Evolutionary conservation across 768 basidiomycete genomes (phyloP).

Genomic region (Clavaria fumosa): DNA sequence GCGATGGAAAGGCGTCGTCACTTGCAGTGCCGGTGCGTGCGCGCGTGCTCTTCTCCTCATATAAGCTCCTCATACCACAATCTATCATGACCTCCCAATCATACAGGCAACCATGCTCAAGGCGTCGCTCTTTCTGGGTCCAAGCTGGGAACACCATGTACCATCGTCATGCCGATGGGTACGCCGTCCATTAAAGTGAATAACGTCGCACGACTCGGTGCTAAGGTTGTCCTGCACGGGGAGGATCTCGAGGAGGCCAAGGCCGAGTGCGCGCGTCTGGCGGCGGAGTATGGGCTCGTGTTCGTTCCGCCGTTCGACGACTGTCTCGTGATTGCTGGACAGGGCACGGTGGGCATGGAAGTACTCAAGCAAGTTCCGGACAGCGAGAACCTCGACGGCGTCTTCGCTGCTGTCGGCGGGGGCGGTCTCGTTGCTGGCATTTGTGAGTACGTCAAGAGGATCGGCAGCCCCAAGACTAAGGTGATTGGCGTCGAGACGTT

Average conservation of each 20-base stretch:
- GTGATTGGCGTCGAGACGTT: slow-evolving; percentile 87
- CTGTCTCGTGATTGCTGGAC: slow-evolving; percentile 91
- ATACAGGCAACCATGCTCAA: slow-evolving; percentile 91
- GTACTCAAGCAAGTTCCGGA: slow-evolving; percentile 78
- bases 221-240: slow-evolving; percentile 88
- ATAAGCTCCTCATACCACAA: slow-evolving; percentile 1
- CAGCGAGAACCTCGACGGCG: slow-evolving; percentile 61
- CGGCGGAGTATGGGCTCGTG: slow-evolving; percentile 54
- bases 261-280: slow-evolving; percentile 80
- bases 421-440: slow-evolving; percentile 90
- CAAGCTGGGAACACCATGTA: slow-evolving; percentile 79
- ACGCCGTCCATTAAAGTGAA: slow-evolving; percentile 94
- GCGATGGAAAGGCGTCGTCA: slow-evolving; percentile 93
- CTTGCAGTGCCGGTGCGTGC: slow-evolving; percentile 93
- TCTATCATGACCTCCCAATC: not conserved
- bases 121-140: slow-evolving; percentile 93
- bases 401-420: slow-evolving; percentile 89
- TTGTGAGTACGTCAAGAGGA: slow-evolving; percentile 80
- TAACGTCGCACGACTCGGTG: slow-evolving; percentile 88
- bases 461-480: slow-evolving; percentile 70
- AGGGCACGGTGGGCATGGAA: slow-evolving; percentile 91
- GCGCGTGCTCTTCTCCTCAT: slow-evolving; percentile 21
- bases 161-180: slow-evolving; percentile 95
- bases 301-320: slow-evolving; percentile 98
- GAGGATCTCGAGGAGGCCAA: slow-evolving; percentile 94